Conservation (phyloP, 2,329 filamentous ascomycete species). For the Colletotrichum sp. region DNA sequence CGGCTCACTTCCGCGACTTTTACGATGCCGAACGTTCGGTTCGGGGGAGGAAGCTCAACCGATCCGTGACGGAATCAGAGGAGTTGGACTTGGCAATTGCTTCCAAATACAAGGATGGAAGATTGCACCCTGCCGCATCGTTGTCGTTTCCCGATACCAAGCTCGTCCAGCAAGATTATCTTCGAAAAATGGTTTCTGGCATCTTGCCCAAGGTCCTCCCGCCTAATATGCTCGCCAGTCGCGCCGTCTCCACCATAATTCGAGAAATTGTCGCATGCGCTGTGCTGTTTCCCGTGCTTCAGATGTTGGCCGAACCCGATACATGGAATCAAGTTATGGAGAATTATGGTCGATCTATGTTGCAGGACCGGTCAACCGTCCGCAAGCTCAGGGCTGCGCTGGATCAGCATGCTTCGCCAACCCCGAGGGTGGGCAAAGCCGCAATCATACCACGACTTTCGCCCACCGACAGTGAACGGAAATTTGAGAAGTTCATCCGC, state of each 20-base stretch:
- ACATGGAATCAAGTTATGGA: conserved; percentile 98
- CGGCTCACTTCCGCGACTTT: conserved; percentile 87
- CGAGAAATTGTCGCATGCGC: conserved; percentile 92
- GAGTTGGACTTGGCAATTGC: conserved; percentile 96
- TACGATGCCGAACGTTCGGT: conserved; percentile 88
- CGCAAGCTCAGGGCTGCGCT: conserved; percentile 88
- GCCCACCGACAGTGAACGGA: conserved; percentile 85
- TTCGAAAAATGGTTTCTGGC: conserved; percentile 75
- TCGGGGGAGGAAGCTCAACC: conserved; percentile 84
- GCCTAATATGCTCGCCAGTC: conserved; percentile 75
- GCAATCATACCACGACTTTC: conserved; percentile 78
- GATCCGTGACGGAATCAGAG: conserved; percentile 92
- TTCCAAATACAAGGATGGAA: conserved; percentile 89
- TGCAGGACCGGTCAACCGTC: conserved; percentile 96
- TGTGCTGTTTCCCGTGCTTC: conserved; percentile 83
- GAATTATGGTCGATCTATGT: conserved; percentile 81
- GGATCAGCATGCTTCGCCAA: conserved; percentile 91
- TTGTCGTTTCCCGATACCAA: conserved; percentile 85
- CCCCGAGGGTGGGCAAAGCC: conserved; percentile 68
- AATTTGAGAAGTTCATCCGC: conserved; percentile 93
- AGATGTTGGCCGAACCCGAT: conserved; percentile 86
- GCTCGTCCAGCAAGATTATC: conserved; percentile 84
- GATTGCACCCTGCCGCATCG: conserved; percentile 84
- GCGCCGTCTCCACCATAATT: conserved; percentile 79
- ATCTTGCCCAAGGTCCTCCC: conserved; percentile 80